Base-by-base conservation (phyloP, 2,329 filamentous ascomycete genomes). In the Pseudogymnoascus sp. region DNA sequence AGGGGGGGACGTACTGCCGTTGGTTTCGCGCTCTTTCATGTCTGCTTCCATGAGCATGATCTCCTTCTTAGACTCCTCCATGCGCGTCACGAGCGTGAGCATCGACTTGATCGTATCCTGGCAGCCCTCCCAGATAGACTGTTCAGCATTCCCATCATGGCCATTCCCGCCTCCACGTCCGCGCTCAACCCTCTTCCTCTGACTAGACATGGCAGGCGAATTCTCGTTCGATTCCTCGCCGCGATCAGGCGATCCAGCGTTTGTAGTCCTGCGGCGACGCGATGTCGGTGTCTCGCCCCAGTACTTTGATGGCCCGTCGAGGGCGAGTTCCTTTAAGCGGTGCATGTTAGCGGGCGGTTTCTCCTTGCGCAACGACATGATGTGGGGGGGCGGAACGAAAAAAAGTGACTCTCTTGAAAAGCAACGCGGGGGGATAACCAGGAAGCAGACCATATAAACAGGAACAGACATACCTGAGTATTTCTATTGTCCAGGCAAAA, bases 391-490 rank as follows among this genome's bases (percentile, higher is more conserved):
- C 43, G 43, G 4, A 50, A 50, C 25, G 25, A 30, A 50, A 25
- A 25, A 25, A 25, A 25, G 22, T 2, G 22, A 5, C 22, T 25
- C 22, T 25, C 22, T 4, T 25, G 9, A 33, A 53, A 53, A 53
- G 15, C 28, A 53, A 53, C 47, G 47, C 47, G 25, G 33, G 47
- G 47, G 47, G 47, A 33, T 53, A 33, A 53, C 47, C 11, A 53
- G 47, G 47, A 53, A 53, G 47, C 47, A 53, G 47, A 53, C 47
- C 47, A 53, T 53, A 53, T 53, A 53, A 5, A 20, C 47, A 53
- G 47, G 47, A 53, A 53, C 47, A 53, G 47, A 53, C 47, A 53
- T 53, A 53, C 47, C 47, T 53, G 47, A 53, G 47, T 53, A 53
- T 53, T 50, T 53, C 47, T 53, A 53, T 53, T 53, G n/a, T 53